Percentiles rank a stretch among this genome's conserved stretches.
These are phyloP conservation scores for Acanthamoeba sp. DNA, from an alignment of 208 protist genomes.

Conservation along the genomic window DNA sequence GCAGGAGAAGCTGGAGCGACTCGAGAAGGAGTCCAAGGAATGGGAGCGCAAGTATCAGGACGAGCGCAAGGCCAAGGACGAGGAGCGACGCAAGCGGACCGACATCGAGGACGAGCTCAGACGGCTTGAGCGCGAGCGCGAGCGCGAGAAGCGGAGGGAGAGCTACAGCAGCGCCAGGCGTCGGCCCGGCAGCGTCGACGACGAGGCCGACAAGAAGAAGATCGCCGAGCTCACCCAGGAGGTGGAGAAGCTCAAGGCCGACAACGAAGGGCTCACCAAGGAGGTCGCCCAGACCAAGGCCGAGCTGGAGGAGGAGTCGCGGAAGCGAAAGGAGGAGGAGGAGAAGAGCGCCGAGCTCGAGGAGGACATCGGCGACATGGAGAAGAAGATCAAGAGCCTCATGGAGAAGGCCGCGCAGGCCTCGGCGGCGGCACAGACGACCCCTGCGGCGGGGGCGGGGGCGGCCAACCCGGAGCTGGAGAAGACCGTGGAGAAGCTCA, in stretches of 20 bases:
- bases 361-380: conserved; percentile 22
- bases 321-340: conserved; percentile 27
- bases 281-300: neutral
- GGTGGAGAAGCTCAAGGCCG: conserved; percentile 43
- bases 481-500: conserved; percentile 33
- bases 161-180: conserved; percentile 24
- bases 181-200: neutral
- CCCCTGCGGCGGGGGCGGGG: neutral
- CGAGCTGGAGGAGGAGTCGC: conserved; percentile 18
- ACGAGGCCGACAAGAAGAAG: conserved; percentile 14
- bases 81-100: conserved; percentile 10
- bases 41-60: conserved; percentile 44
- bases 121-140: conserved; percentile 21
- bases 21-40: conserved; percentile 38
- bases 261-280: neutral
- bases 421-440: neutral
- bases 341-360: conserved; percentile 54
- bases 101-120: neutral
- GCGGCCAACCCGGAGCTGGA: neutral
- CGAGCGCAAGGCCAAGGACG: conserved; percentile 54
- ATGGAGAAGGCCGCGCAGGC: conserved; percentile 47
- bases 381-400: conserved; percentile 59
- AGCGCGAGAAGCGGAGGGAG: neutral
- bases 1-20: conserved; percentile 48
- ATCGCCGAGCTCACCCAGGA: conserved; percentile 20